Percentiles rank a stretch among this genome's conserved stretches.
Evolutionary conservation across 306 rosid genomes (phyloP).

Genomic region (Begonia masoniana): DNA sequence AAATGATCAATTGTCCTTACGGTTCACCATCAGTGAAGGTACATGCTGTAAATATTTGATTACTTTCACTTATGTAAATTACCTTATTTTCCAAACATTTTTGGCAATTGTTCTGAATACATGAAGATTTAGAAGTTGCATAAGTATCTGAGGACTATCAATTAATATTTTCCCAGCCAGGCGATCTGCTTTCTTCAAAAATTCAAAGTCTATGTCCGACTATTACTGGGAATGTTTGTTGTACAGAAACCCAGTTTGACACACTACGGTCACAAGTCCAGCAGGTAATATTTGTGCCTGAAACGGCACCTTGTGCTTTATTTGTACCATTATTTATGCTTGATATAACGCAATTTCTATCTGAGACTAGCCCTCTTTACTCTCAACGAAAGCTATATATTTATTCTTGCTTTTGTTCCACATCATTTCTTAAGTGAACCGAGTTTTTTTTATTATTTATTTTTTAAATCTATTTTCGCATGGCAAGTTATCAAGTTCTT

Average conservation of each 20-base stretch:
- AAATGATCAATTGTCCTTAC: conserved; percentile 68
- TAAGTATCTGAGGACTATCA: conserved; percentile 11
- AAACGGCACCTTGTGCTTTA: not conserved
- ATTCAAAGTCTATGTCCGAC: conserved; percentile 95
- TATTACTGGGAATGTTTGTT: conserved; percentile 80
- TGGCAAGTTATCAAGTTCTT: too few species aligned
- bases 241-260: conserved; percentile 85
- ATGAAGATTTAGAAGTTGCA: conserved; percentile 7
- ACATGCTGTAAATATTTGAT: conserved; percentile 6
- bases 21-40: conserved; percentile 79
- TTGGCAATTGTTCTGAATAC: not conserved
- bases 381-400: too few species aligned
- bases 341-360: too few species aligned
- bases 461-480: too few species aligned
- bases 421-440: too few species aligned
- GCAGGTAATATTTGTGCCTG: conserved; percentile 43
- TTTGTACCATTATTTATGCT: too few species aligned
- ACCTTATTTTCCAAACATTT: not conserved
- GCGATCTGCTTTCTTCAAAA: conserved; percentile 83
- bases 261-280: conserved; percentile 73
- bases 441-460: too few species aligned
- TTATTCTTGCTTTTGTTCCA: too few species aligned
- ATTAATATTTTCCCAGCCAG: conserved; percentile 55
- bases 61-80: not conserved
- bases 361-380: too few species aligned